Evolutionary conservation across 2,329 filamentous ascomycete genomes (phyloP).

Genomic region (Pseudopithomyces maydicus): DNA sequence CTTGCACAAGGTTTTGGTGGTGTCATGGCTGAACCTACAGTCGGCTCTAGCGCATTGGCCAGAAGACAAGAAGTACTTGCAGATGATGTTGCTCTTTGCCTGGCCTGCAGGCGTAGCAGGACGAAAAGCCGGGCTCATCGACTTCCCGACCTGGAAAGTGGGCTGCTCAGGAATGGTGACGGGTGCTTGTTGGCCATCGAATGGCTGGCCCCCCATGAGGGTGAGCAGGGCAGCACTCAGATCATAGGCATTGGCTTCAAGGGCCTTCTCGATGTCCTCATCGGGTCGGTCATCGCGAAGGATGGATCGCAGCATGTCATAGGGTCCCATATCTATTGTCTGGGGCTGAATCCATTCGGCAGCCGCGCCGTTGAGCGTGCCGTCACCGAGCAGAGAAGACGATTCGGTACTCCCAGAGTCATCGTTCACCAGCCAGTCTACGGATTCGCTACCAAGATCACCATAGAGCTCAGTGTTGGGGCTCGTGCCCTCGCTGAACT

Average conservation of each 20-base stretch:
- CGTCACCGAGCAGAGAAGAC: conserved; percentile 72
- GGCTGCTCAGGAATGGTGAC: conserved; percentile 61
- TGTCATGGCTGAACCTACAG: conserved; percentile 95
- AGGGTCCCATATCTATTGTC: conserved; percentile 92
- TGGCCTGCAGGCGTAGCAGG: conserved; percentile 77
- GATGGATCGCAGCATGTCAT: conserved; percentile 96
- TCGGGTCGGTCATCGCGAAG: conserved; percentile 87
- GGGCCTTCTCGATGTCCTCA: conserved; percentile 90
- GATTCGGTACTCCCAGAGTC: conserved; percentile 81
- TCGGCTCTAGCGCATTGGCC: conserved; percentile 96
- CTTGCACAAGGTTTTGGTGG: conserved; percentile 98
- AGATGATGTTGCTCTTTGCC: conserved; percentile 85
- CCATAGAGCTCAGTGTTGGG: conserved; percentile 85
- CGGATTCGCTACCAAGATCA: conserved; percentile 89
- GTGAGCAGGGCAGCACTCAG: conserved; percentile 88
- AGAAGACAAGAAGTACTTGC: conserved; percentile 95
- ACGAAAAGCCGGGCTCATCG: conserved; percentile 73
- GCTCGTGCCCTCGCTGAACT: conserved; percentile 78
- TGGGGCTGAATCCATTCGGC: conserved; percentile 75
- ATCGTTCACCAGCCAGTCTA: conserved; percentile 93
- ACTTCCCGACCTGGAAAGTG: conserved; percentile 83
- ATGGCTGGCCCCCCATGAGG: conserved; percentile 76
- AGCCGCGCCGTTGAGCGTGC: conserved; percentile 76
- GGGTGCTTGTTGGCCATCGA: conserved; percentile 55
- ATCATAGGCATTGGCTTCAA: conserved; percentile 90